phyloP scores from a whole-genome alignment of 805 yeast genomes.

The Starmera caribaea region DNA sequence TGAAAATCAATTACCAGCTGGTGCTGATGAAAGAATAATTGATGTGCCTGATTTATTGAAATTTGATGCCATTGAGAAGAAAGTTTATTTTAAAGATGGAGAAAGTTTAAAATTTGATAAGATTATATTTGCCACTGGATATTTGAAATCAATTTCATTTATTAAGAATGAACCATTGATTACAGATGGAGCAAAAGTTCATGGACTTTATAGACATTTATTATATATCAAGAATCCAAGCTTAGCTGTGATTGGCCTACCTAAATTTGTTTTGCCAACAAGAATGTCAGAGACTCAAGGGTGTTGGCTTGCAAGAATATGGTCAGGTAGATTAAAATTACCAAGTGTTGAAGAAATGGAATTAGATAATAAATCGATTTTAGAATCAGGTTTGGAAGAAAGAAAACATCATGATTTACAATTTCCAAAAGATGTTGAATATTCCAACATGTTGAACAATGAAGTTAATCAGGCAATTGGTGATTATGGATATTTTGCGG shows the following conservation, averaged over 20 bases:
- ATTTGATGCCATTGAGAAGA: slow-evolving; percentile 27
- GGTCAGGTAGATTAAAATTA: slow-evolving; percentile 41
- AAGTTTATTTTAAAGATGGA: slow-evolving; percentile 42
- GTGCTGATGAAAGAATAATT: slow-evolving; percentile 28
- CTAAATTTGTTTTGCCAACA: slow-evolving; percentile 53
- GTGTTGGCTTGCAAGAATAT: slow-evolving; percentile 50
- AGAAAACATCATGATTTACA: slow-evolving; percentile 41
- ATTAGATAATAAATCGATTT: slow-evolving; percentile 23
- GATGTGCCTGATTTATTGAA: slow-evolving; percentile 33
- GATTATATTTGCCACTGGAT: slow-evolving; percentile 69
- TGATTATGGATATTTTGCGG: slow-evolving; percentile 37
- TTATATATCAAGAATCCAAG: slow-evolving; percentile 53
- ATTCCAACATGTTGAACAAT: slow-evolving; percentile 35
- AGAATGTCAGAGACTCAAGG: slow-evolving; percentile 58
- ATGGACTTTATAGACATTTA: slow-evolving; percentile 50
- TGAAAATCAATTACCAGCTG: slow-evolving; percentile 33
- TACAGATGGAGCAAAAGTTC: slow-evolving; percentile 37
- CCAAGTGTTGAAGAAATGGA: slow-evolving; percentile 42
- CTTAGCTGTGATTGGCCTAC: slow-evolving; percentile 52
- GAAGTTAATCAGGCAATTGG: slow-evolving; percentile 27
- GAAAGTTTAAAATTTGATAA: slow-evolving; percentile 38
- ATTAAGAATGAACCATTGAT: slow-evolving; percentile 29
- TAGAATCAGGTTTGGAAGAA: slow-evolving; percentile 36
- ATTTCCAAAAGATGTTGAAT: slow-evolving; percentile 51
- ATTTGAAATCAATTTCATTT: slow-evolving; percentile 56